phyloP scores from a whole-genome alignment of 371 early-diverging fungal species.

The Syncephalastrum monosporum region DNA sequence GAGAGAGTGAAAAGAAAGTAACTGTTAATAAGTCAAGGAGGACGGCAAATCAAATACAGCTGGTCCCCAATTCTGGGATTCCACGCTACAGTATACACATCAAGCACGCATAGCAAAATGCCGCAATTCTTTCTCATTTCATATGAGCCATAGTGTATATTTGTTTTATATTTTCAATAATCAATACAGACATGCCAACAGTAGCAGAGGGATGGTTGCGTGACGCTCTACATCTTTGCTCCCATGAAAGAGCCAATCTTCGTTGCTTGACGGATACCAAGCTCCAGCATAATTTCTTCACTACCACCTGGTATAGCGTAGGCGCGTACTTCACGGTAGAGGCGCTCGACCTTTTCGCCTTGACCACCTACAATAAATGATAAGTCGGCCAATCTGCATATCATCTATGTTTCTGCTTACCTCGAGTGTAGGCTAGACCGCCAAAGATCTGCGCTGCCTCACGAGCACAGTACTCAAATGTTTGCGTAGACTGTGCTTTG shows the following conservation, averaged over 20 bases:
- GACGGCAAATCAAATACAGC: no score
- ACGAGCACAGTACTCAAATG: conserved; percentile 85
- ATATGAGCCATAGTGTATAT: no score
- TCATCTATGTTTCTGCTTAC: conserved; percentile 25
- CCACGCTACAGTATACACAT: no score
- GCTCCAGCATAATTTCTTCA: conserved; percentile 69
- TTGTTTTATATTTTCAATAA: no score
- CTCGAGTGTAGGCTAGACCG: conserved; percentile 82
- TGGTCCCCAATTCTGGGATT: no score
- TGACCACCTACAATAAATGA: conserved; percentile 49
- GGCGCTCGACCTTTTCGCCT: conserved; percentile 85
- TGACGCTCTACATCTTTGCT: conserved; percentile 43
- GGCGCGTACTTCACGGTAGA: conserved; percentile 86
- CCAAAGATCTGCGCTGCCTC: conserved; percentile 94
- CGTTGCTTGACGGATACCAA: conserved; percentile 66
- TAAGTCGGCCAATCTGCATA: background rate
- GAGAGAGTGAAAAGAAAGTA: no score
- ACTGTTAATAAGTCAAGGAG: no score
- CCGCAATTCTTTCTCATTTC: no score
- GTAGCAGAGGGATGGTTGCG: background rate
- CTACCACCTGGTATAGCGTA: conserved; percentile 81
- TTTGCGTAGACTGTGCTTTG: conserved; percentile 85
- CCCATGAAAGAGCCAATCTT: conserved; percentile 71
- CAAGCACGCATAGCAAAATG: no score
- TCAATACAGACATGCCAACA: no score